Evolutionary conservation across 129 eudicot genomes (phyloP), one percentile per base, ranked within the genome.

Genomic region (Flaveria bidentis): DNA sequence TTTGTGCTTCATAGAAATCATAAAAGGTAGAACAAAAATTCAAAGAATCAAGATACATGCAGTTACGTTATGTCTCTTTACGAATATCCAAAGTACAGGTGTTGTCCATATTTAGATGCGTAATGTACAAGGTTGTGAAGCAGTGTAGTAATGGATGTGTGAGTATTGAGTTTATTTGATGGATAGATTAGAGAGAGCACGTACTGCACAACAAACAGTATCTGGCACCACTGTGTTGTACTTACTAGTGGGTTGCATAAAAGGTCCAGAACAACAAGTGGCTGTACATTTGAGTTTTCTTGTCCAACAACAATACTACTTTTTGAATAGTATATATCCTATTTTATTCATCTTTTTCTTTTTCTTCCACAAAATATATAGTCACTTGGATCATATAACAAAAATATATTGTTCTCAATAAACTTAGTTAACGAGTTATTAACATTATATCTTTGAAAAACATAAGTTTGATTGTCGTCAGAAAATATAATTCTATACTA

Each of bases 141-240:
- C 50, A 18, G 36, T 53, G 9, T 16, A 58, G 79, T 64, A 44
- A 36, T 63, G 63, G 20, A n/a, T 65, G 45, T 47, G 61, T 17
- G 69, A 69, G 70, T 45, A 47, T 13, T 8, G 50, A 60, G 63
- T 69, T 58, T 20, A 20, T 20, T 20, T 78, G 71, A 58, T 69
- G 61, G 49, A 78, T 44, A 58, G n/a, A n/a, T n/a, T n/a, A n/a
- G 12, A 17, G 68, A 47, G 8, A 20, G 61, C 70, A 69, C 22
- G 22, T 20, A 20, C 71, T 69, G 69, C 76, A 69, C 82, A 69
- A 70, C 82, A 69, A 78, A 78, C 52, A 78, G 76, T 78, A 70
- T 78, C 82, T 78, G 82, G 42, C 82, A 78, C 82, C 82, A 78
- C 82, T 69, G 63, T 78, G 63, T 78, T 78, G 82, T 23, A 23